Base-by-base conservation (phyloP, 768 basidiomycete genomes). In the Asterophora parasitica region DNA sequence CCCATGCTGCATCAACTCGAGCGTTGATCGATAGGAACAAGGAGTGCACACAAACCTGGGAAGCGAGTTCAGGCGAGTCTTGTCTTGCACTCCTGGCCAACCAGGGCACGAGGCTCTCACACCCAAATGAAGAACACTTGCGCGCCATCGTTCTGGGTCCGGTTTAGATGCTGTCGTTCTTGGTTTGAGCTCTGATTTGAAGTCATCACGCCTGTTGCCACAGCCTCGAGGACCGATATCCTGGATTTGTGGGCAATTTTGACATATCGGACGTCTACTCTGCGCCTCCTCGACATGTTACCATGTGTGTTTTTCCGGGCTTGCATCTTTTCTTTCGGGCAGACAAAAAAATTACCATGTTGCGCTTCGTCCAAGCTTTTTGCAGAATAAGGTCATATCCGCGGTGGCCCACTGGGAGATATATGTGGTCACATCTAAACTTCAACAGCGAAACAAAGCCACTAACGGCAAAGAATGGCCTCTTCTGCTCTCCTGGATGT, bases 61-160 rank as follows among this genome's bases (percentile, higher is more conserved):
- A 30, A 23, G 37, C 37, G 34, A 27, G 5, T 23, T 31, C n/a
- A n/a, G n/a, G n/a, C n/a, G n/a, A n/a, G n/a, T n/a, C 8, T 17
- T 7, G n/a, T 34, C 36, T 47, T 47, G 34, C 43, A 23, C 48
- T 49, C 40, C 39, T 32, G 44, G 41, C 34, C 17, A 39, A 34
- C 33, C 15, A 30, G 15, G 32, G 30, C 48, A 49, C 45, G 52
- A 53, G 48, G 52, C 48, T 53, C 44, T 6, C 45, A 44, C 48
- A 39, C 40, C 40, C 5, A 39, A 32, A 17, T 32, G 23, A 39
- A 39, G 31, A 15, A 19, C 42, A n/a, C 45, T 26, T 31, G 32
- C 40, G 48, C n/a, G 26, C 26, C 2, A 34, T 40, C 39, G 16
- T 13, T 44, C 27, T 35, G 35, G 35, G 15, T 19, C 17, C 30